Evolutionary conservation across 176 grass and related monocot species (phyloP).

Genomic region (Chrysopogon serrulatus): DNA sequence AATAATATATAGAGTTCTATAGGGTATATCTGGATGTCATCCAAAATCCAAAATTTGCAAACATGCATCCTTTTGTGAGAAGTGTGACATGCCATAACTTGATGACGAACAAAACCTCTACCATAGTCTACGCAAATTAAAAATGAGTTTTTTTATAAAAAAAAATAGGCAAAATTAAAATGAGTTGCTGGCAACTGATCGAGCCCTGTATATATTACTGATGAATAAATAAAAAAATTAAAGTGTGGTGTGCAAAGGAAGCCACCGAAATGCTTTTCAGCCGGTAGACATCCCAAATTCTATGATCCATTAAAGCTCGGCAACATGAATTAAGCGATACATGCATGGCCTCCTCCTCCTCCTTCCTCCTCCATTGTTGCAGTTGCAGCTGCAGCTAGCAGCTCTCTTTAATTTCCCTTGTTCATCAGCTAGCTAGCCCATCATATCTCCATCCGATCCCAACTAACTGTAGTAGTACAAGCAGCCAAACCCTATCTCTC

Average conservation of each 20-base stretch:
- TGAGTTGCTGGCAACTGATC: no score
- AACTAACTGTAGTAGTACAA: no score
- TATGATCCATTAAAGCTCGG: not conserved
- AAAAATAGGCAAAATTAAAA: no score
- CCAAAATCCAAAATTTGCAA: not conserved
- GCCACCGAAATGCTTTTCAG: no score
- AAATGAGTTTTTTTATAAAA: not conserved
- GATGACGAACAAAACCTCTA: not conserved
- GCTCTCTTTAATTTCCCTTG: no score
- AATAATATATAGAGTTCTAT: no score
- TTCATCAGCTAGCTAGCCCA: not conserved
- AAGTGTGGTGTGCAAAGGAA: not conserved
- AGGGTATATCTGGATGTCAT: not conserved
- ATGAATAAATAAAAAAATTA: no score
- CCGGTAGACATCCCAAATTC: not conserved
- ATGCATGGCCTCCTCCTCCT: not conserved
- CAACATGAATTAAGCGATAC: not conserved
- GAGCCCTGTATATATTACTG: no score
- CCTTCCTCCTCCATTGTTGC: no score
- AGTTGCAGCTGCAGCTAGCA: no score
- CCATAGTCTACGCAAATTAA: not conserved
- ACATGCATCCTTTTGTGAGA: not conserved
- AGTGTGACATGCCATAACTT: not conserved
- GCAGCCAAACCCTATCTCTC: constrained; percentile 37
- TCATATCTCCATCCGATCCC: not conserved